Evolutionary conservation across 2,329 filamentous ascomycete genomes (phyloP).

Genomic region (Talaromyces sp.): DNA sequence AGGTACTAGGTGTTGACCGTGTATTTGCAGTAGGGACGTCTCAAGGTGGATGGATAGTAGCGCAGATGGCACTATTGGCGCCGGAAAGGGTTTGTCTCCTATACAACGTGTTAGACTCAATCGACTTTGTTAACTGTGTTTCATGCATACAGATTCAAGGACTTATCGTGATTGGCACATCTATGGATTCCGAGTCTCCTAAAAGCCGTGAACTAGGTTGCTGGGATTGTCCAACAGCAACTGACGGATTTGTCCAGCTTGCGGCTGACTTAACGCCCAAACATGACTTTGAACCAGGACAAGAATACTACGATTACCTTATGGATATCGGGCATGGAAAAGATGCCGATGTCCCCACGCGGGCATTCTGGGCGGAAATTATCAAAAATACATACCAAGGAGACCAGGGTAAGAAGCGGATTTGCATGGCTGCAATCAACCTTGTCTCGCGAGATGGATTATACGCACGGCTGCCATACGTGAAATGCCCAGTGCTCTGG

Average conservation of each 20-base stretch:
- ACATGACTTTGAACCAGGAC: constrained; percentile 37
- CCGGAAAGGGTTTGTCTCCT: constrained; percentile 36
- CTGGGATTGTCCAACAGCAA: constrained; percentile 40
- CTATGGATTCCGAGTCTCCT: constrained; percentile 45
- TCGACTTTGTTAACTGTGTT: neutral
- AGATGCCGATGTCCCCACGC: constrained; percentile 28
- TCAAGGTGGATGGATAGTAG: constrained; percentile 51
- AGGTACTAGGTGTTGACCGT: constrained; percentile 40
- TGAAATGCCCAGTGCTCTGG: constrained; percentile 49
- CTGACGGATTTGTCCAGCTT: constrained; percentile 32
- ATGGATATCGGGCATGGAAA: constrained; percentile 46
- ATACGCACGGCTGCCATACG: constrained; percentile 40
- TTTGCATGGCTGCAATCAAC: constrained; percentile 46
- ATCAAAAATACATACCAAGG: constrained; percentile 44
- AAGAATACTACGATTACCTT: constrained; percentile 43
- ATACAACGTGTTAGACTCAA: neutral
- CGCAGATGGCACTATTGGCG: constrained; percentile 47
- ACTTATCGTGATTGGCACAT: constrained; percentile 49
- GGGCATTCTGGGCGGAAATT: constrained; percentile 40
- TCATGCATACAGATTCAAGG: constrained; percentile 38
- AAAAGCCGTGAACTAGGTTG: constrained; percentile 42
- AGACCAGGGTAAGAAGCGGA: constrained; percentile 43
- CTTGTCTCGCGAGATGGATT: constrained; percentile 46
- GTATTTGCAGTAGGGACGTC: constrained; percentile 46
- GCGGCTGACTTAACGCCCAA: constrained; percentile 36